Evolutionary conservation across 805 yeast species (phyloP).

Genomic region (Nakazawaea ambrosiae): DNA sequence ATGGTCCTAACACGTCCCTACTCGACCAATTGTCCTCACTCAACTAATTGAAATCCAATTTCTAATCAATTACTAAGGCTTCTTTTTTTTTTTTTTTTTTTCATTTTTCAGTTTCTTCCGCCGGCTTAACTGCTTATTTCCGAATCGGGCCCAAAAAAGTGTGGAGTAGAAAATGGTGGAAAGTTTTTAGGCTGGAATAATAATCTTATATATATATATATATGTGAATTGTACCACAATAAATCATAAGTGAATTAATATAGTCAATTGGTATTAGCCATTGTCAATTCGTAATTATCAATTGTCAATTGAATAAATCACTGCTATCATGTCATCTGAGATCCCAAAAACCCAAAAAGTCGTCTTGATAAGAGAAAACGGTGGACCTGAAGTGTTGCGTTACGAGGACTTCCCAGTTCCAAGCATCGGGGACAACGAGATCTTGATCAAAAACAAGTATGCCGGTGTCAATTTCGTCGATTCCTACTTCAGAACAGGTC

Average conservation of each 20-base stretch:
- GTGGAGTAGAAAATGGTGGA: too few relatives aligned
- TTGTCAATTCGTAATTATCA: too few relatives aligned
- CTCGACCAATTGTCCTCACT: too few relatives aligned
- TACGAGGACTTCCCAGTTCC: constrained; percentile 59
- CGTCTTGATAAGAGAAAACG: constrained; percentile 42
- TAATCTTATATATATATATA: too few relatives aligned
- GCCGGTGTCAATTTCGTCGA: constrained; percentile 84
- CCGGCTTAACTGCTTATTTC: not conserved
- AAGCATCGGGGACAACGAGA: constrained; percentile 41
- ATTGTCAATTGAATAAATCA: too few relatives aligned
- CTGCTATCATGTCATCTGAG: not conserved
- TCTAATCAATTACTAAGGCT: not conserved
- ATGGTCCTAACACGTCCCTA: not conserved
- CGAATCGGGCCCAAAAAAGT: too few relatives aligned
- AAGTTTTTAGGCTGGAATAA: too few relatives aligned
- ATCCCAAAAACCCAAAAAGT: constrained; percentile 27
- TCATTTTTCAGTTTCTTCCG: not conserved
- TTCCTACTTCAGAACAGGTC: constrained; percentile 72
- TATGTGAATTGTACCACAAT: too few relatives aligned
- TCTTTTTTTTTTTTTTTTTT: too few relatives aligned
- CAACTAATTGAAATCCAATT: too few relatives aligned
- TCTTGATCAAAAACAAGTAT: constrained; percentile 66
- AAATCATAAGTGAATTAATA: too few relatives aligned
- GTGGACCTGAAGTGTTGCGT: constrained; percentile 54
- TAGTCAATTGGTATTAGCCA: too few relatives aligned